These are phyloP conservation scores for Colletotrichum camelliae DNA, from an alignment of 2,329 filamentous ascomycete species.

Conservation along the genomic window DNA sequence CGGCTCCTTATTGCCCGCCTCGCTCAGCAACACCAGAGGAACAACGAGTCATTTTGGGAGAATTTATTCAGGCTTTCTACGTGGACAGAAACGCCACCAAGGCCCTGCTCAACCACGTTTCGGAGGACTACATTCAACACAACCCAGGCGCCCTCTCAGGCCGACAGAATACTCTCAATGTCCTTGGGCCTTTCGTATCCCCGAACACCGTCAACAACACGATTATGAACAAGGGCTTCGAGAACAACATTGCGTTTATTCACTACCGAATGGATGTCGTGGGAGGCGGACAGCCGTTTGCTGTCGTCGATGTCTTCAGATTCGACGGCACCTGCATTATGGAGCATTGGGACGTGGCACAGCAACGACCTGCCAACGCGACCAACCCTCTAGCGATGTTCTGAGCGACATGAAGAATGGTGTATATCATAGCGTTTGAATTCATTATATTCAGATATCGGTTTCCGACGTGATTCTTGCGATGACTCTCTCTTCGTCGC, in stretches of 20 bases:
- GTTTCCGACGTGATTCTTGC: not conserved
- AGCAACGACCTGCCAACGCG: not conserved
- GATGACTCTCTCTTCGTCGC: not conserved
- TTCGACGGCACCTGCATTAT: slow-evolving; percentile 21
- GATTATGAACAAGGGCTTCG: not conserved
- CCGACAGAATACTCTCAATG: not conserved
- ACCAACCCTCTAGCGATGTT: slow-evolving; percentile 17
- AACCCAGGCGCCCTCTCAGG: slow-evolving; percentile 16
- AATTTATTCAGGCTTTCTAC: slow-evolving; percentile 11
- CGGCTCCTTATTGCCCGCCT: slow-evolving; percentile 8
- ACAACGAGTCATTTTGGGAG: slow-evolving; percentile 1
- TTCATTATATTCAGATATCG: not conserved
- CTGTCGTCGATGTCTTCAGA: slow-evolving; percentile 19
- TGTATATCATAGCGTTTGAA: not conserved
- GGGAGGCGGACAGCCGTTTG: not conserved
- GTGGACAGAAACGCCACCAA: slow-evolving; percentile 1
- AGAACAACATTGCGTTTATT: slow-evolving; percentile 2
- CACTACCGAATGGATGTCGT: slow-evolving; percentile 13
- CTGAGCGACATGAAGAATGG: not conserved
- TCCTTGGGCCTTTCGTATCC: not conserved
- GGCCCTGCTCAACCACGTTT: slow-evolving; percentile 8
- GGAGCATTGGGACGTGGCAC: slow-evolving; percentile 22
- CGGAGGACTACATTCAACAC: slow-evolving; percentile 21
- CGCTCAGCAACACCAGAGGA: not conserved
- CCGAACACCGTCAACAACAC: slow-evolving; percentile 3